These are phyloP conservation scores for Capsicum pubescens DNA, from an alignment of 257 asterid species.

Conservation along the genomic window DNA sequence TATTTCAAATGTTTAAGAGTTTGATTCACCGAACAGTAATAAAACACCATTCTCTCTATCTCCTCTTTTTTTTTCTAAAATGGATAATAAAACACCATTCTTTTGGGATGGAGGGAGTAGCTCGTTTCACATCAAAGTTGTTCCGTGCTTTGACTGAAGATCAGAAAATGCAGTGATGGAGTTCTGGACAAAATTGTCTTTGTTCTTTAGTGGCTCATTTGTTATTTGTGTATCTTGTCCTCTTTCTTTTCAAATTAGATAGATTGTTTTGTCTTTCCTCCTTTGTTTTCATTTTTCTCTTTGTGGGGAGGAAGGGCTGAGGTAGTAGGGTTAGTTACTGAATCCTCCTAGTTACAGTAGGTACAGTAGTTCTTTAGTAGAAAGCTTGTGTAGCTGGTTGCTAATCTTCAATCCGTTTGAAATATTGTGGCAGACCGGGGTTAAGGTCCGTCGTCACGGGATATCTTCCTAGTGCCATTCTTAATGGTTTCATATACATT, in stretches of 20 bases:
- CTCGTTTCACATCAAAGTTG: not conserved
- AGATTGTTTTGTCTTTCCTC: not conserved
- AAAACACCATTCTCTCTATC: too few species aligned
- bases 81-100: not conserved
- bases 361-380: not conserved
- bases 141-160: not conserved
- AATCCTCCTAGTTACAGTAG: not conserved
- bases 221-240: not conserved
- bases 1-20: constrained; percentile 17
- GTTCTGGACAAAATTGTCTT: constrained; percentile 14
- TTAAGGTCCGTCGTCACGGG: constrained; percentile 85
- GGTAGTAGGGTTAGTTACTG: constrained; percentile 6
- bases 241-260: not conserved
- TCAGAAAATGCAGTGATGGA: not conserved
- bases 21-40: constrained; percentile 11
- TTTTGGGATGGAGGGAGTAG: not conserved
- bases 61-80: too few species aligned
- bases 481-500: constrained; percentile 67
- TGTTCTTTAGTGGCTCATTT: not conserved
- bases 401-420: constrained; percentile 18
- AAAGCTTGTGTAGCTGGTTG: constrained; percentile 23
- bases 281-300: not conserved
- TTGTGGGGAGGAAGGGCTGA: not conserved
- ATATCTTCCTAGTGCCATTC: constrained; percentile 87
- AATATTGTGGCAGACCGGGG: constrained; percentile 70